A percentile compares a stretch with the other conserved stretches of the same genome.
Conservation (phyloP, 2,329 filamentous ascomycete species). For the Penicillium janthinellum region DNA sequence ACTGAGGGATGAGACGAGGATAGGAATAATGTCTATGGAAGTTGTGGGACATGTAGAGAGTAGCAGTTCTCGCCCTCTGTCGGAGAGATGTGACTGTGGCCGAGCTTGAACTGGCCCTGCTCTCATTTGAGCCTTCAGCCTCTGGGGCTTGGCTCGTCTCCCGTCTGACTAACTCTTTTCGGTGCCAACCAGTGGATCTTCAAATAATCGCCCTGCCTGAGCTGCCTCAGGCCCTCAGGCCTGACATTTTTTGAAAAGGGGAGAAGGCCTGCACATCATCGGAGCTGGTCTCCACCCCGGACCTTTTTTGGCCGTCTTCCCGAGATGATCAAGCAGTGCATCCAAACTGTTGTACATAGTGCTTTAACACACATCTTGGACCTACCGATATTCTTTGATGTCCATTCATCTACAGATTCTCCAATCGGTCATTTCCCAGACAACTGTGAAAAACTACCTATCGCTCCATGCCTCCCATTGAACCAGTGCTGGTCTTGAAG, state of each 20-base stretch:
- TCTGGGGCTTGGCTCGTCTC: background rate
- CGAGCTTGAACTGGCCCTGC: background rate
- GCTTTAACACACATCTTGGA: too few relatives aligned
- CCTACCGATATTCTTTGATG: too few relatives aligned
- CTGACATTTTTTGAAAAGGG: too few relatives aligned
- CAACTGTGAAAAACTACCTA: too few relatives aligned
- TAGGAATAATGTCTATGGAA: background rate
- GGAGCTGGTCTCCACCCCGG: background rate
- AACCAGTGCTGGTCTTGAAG: too few relatives aligned
- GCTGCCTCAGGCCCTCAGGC: too few relatives aligned
- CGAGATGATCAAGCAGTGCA: background rate
- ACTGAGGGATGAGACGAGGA: background rate
- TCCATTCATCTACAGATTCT: too few relatives aligned
- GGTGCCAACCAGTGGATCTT: constrained; percentile 1
- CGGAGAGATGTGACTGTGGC: background rate
- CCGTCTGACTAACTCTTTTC: background rate
- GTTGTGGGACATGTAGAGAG: background rate
- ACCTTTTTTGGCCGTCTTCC: background rate
- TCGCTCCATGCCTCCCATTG: too few relatives aligned
- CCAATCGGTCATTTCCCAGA: too few relatives aligned
- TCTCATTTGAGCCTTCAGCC: constrained; percentile 1
- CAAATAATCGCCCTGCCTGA: background rate
- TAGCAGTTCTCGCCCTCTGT: too few relatives aligned
- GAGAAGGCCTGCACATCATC: background rate
- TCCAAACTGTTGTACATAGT: too few relatives aligned